Evolutionary conservation across 2,329 filamentous ascomycete species (phyloP).

Genomic region (Seiridium cupressi): DNA sequence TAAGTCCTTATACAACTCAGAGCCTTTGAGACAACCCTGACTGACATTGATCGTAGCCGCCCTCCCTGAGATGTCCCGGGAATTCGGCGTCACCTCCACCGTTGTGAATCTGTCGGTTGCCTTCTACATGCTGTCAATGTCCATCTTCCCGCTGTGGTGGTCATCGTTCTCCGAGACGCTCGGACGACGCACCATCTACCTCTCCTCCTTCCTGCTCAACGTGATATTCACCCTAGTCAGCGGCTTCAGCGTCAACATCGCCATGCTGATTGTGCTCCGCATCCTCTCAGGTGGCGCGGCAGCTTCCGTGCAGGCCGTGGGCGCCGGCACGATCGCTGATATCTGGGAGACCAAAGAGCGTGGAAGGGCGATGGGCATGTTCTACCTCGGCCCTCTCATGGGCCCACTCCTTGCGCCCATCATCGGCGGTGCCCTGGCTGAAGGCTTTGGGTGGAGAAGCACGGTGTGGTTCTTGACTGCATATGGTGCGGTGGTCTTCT

Average conservation of each 20-base stretch:
- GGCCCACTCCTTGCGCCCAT: conserved; percentile 76
- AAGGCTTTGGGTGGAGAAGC: conserved; percentile 70
- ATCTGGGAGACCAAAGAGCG: conserved; percentile 73
- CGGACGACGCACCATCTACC: conserved; percentile 76
- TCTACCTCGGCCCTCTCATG: conserved; percentile 75
- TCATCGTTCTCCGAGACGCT: conserved; percentile 73
- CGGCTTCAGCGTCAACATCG: conserved; percentile 67
- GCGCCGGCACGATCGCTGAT: conserved; percentile 80
- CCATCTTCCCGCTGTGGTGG: conserved; percentile 86
- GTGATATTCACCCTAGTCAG: conserved; percentile 68
- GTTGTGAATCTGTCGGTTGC: conserved; percentile 75
- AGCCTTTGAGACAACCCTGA: neutral
- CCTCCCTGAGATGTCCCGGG: conserved; percentile 59
- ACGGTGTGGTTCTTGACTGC: conserved; percentile 76
- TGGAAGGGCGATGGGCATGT: conserved; percentile 76
- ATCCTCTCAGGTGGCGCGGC: conserved; percentile 73
- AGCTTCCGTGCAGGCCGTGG: conserved; percentile 78
- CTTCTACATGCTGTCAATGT: conserved; percentile 80
- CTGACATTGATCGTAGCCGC: conserved; percentile 51
- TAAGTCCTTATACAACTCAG: conserved; percentile 36
- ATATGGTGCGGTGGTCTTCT: conserved; percentile 60
- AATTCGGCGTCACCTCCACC: conserved; percentile 62
- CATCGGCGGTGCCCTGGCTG: conserved; percentile 69
- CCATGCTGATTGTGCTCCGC: conserved; percentile 76
- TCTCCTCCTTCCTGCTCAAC: conserved; percentile 72